Evolutionary conservation across 2,329 filamentous ascomycete species (phyloP).

Genomic region (Sordariomycetes sp.): DNA sequence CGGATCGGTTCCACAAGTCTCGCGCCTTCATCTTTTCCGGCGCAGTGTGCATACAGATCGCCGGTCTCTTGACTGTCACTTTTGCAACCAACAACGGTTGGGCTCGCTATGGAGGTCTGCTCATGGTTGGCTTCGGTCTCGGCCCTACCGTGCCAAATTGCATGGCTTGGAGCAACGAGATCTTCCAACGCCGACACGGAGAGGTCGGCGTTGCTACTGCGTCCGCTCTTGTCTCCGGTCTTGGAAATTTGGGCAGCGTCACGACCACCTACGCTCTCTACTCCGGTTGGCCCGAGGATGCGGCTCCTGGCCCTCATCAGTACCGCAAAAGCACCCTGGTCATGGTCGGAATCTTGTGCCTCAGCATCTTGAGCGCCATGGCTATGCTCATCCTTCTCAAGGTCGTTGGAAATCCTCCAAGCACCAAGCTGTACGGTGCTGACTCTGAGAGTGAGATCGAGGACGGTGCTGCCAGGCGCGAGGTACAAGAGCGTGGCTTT

Average conservation of each 20-base stretch:
- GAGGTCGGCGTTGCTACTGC: slow-evolving; percentile 87
- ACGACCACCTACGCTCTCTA: slow-evolving; percentile 85
- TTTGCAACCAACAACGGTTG: slow-evolving; percentile 64
- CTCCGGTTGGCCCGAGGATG: slow-evolving; percentile 75
- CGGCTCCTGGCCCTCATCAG: slow-evolving; percentile 54
- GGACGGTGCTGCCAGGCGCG: slow-evolving; percentile 52
- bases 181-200: slow-evolving; percentile 82
- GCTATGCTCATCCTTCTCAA: slow-evolving; percentile 59
- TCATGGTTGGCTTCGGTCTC: slow-evolving; percentile 84
- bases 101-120: slow-evolving; percentile 79
- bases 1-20: slow-evolving; percentile 75
- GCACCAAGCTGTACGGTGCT: slow-evolving; percentile 30
- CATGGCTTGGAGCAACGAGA: slow-evolving; percentile 88
- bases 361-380: slow-evolving; percentile 66
- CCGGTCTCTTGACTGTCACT: slow-evolving; percentile 69
- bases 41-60: slow-evolving; percentile 70
- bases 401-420: slow-evolving; percentile 44
- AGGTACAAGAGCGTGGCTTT: slow-evolving; percentile 50
- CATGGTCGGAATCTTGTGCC: slow-evolving; percentile 77
- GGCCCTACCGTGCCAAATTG: slow-evolving; percentile 87
- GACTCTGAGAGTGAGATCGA: slow-evolving; percentile 36
- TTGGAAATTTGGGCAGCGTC: slow-evolving; percentile 81
- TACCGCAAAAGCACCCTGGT: slow-evolving; percentile 78
- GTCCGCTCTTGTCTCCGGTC: slow-evolving; percentile 73
- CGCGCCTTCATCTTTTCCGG: slow-evolving; percentile 74